A percentile compares a stretch with the other conserved stretches of the same genome.
phyloP scores from a whole-genome alignment of 176 grass and related monocot species.

The Rhynchospora tenuis region DNA sequence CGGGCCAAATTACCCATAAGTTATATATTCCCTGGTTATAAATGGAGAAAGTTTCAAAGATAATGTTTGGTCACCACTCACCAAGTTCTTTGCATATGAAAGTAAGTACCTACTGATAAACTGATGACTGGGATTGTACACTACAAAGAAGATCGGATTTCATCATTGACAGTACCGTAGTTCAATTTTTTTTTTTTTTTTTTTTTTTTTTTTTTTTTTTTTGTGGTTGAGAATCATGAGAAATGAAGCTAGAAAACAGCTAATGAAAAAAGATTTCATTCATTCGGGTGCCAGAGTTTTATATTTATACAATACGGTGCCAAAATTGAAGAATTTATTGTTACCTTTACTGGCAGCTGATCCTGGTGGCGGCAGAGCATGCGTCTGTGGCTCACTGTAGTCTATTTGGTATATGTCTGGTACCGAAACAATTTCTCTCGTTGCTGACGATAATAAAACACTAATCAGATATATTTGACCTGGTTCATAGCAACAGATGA shows the following conservation, averaged over 20 bases:
- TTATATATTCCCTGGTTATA: neutral
- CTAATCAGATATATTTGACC: too few relatives aligned
- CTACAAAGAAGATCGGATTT: neutral
- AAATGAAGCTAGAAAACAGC: neutral
- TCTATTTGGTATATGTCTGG: conserved; percentile 24
- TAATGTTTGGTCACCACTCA: neutral
- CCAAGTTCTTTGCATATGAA: neutral
- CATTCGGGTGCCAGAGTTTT: neutral
- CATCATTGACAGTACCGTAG: neutral
- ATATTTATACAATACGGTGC: neutral
- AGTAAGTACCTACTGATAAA: neutral
- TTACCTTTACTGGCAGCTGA: neutral
- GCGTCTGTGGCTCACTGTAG: conserved; percentile 19
- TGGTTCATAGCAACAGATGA: too few relatives aligned
- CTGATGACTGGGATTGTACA: neutral
- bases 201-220: too few relatives aligned
- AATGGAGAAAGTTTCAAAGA: neutral
- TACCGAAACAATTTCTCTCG: neutral
- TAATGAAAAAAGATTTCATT: neutral
- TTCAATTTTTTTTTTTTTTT: too few relatives aligned
- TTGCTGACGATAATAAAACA: conserved; percentile 14
- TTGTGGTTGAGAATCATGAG: neutral
- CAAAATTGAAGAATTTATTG: neutral
- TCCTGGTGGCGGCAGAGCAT: conserved; percentile 6
- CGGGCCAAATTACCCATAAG: neutral